These are phyloP conservation scores for Ensete ventricosum DNA, from an alignment of 176 grass and related monocot species.

Conservation along the genomic window DNA sequence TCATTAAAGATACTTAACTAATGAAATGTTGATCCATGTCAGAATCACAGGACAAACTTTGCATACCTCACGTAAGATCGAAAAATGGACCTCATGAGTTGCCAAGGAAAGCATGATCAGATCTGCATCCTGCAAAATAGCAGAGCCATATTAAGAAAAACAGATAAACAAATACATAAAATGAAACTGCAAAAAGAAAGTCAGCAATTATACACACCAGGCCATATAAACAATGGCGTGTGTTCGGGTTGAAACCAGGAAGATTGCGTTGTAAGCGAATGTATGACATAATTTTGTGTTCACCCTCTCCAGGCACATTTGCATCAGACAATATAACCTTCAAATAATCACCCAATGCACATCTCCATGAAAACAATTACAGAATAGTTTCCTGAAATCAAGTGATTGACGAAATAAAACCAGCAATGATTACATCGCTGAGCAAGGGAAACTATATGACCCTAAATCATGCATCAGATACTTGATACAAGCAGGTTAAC, in stretches of 20 bases:
- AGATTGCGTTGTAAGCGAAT: slow-evolving; percentile 77
- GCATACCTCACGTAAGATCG: slow-evolving; percentile 93
- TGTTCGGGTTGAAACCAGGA: slow-evolving; percentile 90
- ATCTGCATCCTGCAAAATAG: slow-evolving; percentile 81
- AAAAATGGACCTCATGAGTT: slow-evolving; percentile 92
- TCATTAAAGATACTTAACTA: not conserved
- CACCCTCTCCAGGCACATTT: slow-evolving; percentile 93
- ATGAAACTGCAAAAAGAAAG: not conserved
- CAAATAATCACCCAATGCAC: slow-evolving; percentile 38
- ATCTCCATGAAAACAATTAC: slow-evolving; percentile 31
- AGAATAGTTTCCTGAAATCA: slow-evolving; percentile 24
- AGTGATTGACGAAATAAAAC: slow-evolving; percentile 21
- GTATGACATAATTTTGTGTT: slow-evolving; percentile 98
- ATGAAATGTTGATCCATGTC: not conserved
- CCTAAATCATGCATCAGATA: slow-evolving; percentile 13
- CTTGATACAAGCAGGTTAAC: slow-evolving; percentile 19
- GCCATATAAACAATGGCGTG: slow-evolving; percentile 82
- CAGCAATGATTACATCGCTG: slow-evolving; percentile 31
- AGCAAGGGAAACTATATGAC: slow-evolving; percentile 15
- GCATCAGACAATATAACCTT: slow-evolving; percentile 97
- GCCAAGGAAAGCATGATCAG: slow-evolving; percentile 97
- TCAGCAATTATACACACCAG: slow-evolving; percentile 48
- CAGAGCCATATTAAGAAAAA: not conserved
- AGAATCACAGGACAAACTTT: slow-evolving; percentile 20
- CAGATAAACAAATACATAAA: slow-evolving; percentile 5